phyloP scores from a whole-genome alignment of 352 stramenopile genomes.

The Phytophthora hybrid region DNA sequence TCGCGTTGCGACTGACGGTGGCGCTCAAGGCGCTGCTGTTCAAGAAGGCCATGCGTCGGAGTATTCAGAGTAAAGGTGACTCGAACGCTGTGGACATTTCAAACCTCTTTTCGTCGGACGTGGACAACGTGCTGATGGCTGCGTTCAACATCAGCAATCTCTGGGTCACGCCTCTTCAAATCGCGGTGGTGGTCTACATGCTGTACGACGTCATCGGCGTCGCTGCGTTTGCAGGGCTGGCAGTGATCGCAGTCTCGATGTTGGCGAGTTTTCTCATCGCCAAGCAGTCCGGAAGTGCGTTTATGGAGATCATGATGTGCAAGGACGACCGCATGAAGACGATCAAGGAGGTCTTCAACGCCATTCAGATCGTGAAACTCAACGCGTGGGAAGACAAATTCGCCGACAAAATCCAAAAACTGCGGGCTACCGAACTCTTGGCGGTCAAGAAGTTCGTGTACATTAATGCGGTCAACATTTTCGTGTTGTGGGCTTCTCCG shows the following conservation, averaged over 20 bases:
- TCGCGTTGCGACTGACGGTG: constrained; percentile 42
- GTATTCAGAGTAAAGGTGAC: constrained; percentile 28
- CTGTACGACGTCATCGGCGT: constrained; percentile 49
- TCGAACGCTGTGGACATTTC: constrained; percentile 72
- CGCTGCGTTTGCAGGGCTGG: constrained; percentile 53
- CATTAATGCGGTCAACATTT: constrained; percentile 61
- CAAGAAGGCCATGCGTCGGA: constrained; percentile 47
- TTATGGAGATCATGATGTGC: constrained; percentile 40
- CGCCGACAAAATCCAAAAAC: constrained; percentile 69
- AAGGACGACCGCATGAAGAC: constrained; percentile 70
- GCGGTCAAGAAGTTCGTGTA: constrained; percentile 69
- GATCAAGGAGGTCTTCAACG: constrained; percentile 91
- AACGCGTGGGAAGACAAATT: constrained; percentile 93
- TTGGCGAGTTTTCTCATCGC: constrained; percentile 64
- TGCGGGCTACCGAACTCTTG: constrained; percentile 87
- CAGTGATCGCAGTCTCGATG: constrained; percentile 43
- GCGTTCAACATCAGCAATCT: constrained; percentile 53
- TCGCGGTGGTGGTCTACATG: constrained; percentile 46
- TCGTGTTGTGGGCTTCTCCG: constrained; percentile 56
- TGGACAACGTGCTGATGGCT: constrained; percentile 56
- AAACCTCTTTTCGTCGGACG: constrained; percentile 95
- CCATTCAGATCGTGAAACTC: constrained; percentile 97
- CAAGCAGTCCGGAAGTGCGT: constrained; percentile 51
- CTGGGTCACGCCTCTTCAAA: constrained; percentile 59
- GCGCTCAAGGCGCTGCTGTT: constrained; percentile 56